Evolutionary conservation across 73 alveolate genomes (phyloP), one percentile per base, ranked within the genome.

Genomic region (Symbiodinium natans): DNA sequence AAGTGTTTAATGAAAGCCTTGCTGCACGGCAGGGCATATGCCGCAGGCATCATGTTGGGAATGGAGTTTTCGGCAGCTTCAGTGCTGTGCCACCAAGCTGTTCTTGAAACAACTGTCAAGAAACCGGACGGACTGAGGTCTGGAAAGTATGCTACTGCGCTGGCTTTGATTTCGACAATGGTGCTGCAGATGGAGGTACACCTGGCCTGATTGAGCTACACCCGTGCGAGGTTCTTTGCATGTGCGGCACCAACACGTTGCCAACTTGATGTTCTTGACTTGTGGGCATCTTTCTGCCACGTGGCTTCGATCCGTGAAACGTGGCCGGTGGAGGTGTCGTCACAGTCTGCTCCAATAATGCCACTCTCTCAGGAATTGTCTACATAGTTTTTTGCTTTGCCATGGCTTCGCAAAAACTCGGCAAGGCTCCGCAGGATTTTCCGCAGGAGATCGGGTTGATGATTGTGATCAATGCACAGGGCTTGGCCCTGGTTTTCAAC

Each of bases 91-190:
- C n/a, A n/a, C n/a, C n/a, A n/a, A n/a, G n/a, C n/a, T n/a, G n/a
- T n/a, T n/a, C n/a, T n/a, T n/a, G n/a, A n/a, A n/a, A n/a, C n/a
- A n/a, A n/a, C n/a, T n/a, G n/a, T n/a, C n/a, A n/a, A n/a, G n/a
- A n/a, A n/a, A n/a, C n/a, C n/a, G n/a, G 34, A 29, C 7, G 77
- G 77, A 46, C 77, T 29, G 46, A 90, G 97, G 97, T 90, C 42
- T 90, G 97, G 97, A 90, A 90, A 34, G 97, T 90, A 4, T 90
- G 97, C 97, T 90, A 90, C 82, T 90, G 97, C 40, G 97, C 97
- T 34, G 97, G 97, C 88, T 90, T 90, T n/a, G 97, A 90, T 39
- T 90, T 71, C n/a, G 97, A 90, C 88, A 71, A 90, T n/a, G 97
- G 97, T 33, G 97, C 97, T 7, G 86, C 80, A 6, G 97, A 90